Conservation (phyloP, 2,329 filamentous ascomycete genomes). For the Trichoderma sp. region DNA sequence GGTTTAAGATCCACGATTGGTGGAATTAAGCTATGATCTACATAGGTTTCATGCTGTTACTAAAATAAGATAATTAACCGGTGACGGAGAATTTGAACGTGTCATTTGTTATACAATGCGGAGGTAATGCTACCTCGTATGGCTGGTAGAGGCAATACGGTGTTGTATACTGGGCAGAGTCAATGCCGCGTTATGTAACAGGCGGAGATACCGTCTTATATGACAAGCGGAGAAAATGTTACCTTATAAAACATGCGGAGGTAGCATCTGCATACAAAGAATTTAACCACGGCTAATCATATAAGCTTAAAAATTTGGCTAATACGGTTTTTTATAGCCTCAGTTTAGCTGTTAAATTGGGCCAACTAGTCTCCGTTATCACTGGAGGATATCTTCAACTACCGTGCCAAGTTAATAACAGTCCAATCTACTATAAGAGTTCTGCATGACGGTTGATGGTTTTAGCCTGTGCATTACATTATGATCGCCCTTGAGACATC, state of each 20-base stretch:
- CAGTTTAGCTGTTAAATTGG: not conserved
- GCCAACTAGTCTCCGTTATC: not conserved
- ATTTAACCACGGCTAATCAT: slow-evolving; percentile 2
- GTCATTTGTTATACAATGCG: not conserved
- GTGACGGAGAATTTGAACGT: not conserved
- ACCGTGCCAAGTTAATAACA: not conserved
- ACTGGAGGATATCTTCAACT: not conserved
- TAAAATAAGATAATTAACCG: slow-evolving; percentile 6
- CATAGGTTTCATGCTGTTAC: not conserved
- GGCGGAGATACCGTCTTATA: not conserved
- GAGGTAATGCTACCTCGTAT: not conserved
- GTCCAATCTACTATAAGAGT: not conserved
- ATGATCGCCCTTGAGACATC: not conserved
- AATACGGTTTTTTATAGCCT: not conserved
- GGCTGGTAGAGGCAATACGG: not conserved
- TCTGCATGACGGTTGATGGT: too few relatives aligned
- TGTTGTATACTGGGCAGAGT: not conserved
- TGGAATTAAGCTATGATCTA: not conserved
- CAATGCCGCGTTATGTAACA: not conserved
- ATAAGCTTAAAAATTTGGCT: slow-evolving; percentile 7
- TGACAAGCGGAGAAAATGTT: not conserved
- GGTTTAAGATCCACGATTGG: not conserved
- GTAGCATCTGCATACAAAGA: not conserved
- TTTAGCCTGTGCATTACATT: not conserved
- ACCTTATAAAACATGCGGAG: not conserved